Evolutionary conservation across 2,329 filamentous ascomycete genomes (phyloP).

Genomic region (Neophaeococcomyces mojaviensis): DNA sequence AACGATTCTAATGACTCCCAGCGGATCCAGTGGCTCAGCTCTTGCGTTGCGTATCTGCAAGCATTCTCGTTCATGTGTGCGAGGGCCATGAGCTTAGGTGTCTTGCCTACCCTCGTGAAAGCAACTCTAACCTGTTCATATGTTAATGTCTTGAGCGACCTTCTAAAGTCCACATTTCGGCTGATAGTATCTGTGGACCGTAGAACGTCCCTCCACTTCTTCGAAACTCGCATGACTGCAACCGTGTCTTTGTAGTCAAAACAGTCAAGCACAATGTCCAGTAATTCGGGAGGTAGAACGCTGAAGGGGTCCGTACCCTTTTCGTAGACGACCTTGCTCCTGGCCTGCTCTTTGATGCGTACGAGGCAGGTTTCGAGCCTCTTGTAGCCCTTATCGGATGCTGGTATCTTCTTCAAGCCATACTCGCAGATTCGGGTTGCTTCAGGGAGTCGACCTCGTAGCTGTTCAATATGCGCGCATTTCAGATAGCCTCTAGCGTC

Average conservation of each 20-base stretch:
- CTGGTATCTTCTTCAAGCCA: constrained; percentile 46
- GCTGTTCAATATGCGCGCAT: constrained; percentile 40
- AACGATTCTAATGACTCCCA: constrained; percentile 1
- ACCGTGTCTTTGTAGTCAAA: constrained; percentile 46
- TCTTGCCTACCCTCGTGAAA: constrained; percentile 28
- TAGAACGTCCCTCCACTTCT: constrained; percentile 48
- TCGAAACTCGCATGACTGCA: constrained; percentile 47
- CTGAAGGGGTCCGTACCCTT: constrained; percentile 43
- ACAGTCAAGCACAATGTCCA: constrained; percentile 43
- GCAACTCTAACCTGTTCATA: constrained; percentile 25
- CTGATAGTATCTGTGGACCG: constrained; percentile 43
- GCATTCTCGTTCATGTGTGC: constrained; percentile 24
- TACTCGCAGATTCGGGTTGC: constrained; percentile 52
- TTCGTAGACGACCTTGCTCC: constrained; percentile 23
- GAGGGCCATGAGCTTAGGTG: constrained; percentile 21
- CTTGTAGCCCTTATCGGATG: constrained; percentile 24
- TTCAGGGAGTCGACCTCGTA: constrained; percentile 44
- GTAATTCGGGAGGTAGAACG: constrained; percentile 48
- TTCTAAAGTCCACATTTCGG: constrained; percentile 44
- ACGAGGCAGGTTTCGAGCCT: constrained; percentile 11
- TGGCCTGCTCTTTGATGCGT: constrained; percentile 40
- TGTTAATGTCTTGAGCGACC: constrained; percentile 36
- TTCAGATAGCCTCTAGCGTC: constrained; percentile 54
- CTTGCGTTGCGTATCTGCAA: constrained; percentile 15
- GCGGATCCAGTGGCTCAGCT: constrained; percentile 10